Base-by-base conservation (phyloP, 2,329 filamentous ascomycete genomes). In the Ophiocordyceps camponoti-saundersi region DNA sequence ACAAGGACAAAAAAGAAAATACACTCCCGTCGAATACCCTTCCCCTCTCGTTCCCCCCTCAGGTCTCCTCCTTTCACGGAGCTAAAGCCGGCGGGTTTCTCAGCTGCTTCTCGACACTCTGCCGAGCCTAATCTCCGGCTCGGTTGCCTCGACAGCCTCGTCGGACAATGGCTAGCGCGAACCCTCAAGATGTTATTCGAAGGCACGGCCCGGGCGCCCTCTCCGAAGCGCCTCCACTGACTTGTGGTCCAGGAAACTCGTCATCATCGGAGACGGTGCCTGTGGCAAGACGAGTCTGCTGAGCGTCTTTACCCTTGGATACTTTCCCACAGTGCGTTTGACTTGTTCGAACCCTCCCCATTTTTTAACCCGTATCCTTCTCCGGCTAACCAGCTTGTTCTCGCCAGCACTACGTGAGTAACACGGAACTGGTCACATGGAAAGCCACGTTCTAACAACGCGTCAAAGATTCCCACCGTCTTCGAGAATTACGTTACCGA, bases 401-500 rank as follows among this genome's bases (percentile, higher is more conserved):
- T 59, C 92, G 92, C 49, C 55, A 80, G 77, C 73, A 79, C 63
- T 80, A 77, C 60, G 73, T 77, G 65, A 71, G 69, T 64, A 43
- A 16, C 40, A 29, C 21, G 36, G 48, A 39, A 15, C 5, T 15
- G 40, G 10, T 8, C 32, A n/a, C 23, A 26, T 39, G 34, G 34
- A 39, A 39, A 6, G 34, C 20, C 20, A 22, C 22, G 20, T 42
- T 12, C 15, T 50, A 65, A 98, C 42, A 46, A 48, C 8, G 23
- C 30, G 92, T 90, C 96, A 72, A 98, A 98, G 65, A 92, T 98
- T 69, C 92, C 92, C 65, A 98, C 92, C 59, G 92, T 98, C 61
- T 98, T 98, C 71, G 92, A 98, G 77, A 98, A 98, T 84, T 98
- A 98, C 63, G 92, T 98, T 64, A 92, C 92, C 80, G 92, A 98